A percentile compares a stretch with the other conserved stretches of the same genome.
phyloP scores from a whole-genome alignment of 768 basidiomycete genomes.

The Rubroboletus satanas region DNA sequence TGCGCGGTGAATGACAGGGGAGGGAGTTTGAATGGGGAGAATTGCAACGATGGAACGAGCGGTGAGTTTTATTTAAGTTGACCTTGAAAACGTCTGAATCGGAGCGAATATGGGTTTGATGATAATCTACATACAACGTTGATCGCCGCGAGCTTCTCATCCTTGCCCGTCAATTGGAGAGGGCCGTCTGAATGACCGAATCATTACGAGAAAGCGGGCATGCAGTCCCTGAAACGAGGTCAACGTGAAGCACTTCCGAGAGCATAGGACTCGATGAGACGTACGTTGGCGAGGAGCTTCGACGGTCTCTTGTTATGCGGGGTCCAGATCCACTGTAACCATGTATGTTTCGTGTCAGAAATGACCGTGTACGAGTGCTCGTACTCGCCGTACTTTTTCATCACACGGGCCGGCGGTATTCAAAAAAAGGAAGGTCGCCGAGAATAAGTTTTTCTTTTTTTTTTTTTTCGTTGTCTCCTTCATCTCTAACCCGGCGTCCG shows the following conservation, averaged over 20 bases:
- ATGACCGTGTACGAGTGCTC: not conserved
- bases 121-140: conserved; percentile 36
- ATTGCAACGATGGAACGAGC: conserved; percentile 4
- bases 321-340: not conserved
- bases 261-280: conserved; percentile 1
- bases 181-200: conserved; percentile 32
- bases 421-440: conserved; percentile 7
- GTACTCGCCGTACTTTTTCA: not conserved
- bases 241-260: conserved; percentile 13
- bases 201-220: conserved; percentile 32
- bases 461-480: not conserved
- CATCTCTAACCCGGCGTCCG: not conserved
- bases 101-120: conserved; percentile 34
- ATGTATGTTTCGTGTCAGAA: conserved; percentile 6
- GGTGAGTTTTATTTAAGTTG: conserved; percentile 26
- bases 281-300: conserved; percentile 6
- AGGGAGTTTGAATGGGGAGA: conserved; percentile 4
- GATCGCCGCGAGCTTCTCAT: conserved; percentile 35
- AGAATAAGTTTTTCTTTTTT: not conserved
- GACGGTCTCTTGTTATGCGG: conserved; percentile 8
- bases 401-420: not conserved
- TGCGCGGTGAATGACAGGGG: not conserved
- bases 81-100: conserved; percentile 23
- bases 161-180: conserved; percentile 28
- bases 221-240: conserved; percentile 28